Conservation (phyloP, 2,329 filamentous ascomycete genomes). For the Botrytis aclada region DNA sequence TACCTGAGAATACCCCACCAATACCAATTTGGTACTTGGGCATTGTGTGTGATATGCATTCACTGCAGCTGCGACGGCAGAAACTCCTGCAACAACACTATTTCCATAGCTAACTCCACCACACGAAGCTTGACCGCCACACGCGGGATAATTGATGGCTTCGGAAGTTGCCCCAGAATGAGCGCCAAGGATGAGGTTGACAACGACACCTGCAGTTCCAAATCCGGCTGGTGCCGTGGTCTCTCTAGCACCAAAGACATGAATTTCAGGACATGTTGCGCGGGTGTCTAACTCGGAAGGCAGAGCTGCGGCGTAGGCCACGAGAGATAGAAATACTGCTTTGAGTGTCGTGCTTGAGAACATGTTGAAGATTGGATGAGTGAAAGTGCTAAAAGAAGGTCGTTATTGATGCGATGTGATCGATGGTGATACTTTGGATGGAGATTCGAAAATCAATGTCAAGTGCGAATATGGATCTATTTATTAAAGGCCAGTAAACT, state of each 20-base stretch:
- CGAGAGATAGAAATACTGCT: background rate
- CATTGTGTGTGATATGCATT: constrained; percentile 56
- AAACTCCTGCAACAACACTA: constrained; percentile 56
- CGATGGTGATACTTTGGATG: background rate
- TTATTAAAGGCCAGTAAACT: background rate
- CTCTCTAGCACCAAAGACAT: constrained; percentile 51
- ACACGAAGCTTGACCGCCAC: constrained; percentile 57
- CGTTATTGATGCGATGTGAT: background rate
- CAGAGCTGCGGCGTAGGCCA: constrained; percentile 1
- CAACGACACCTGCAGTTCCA: constrained; percentile 47
- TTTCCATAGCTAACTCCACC: constrained; percentile 58
- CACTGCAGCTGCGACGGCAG: constrained; percentile 57
- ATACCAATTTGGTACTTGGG: constrained; percentile 54
- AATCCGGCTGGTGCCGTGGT: constrained; percentile 49
- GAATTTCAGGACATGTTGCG: constrained; percentile 44
- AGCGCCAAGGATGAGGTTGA: constrained; percentile 48
- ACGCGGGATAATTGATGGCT: constrained; percentile 58
- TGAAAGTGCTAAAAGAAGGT: background rate
- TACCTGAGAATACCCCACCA: constrained; percentile 63
- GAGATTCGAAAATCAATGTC: background rate
- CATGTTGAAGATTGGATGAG: background rate
- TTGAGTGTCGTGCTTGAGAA: background rate
- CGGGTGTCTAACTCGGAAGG: constrained; percentile 23
- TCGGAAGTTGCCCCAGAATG: constrained; percentile 52
- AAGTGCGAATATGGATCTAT: background rate